Conservation (phyloP, 2,329 filamentous ascomycete genomes). For the Trichoderma sp. region DNA sequence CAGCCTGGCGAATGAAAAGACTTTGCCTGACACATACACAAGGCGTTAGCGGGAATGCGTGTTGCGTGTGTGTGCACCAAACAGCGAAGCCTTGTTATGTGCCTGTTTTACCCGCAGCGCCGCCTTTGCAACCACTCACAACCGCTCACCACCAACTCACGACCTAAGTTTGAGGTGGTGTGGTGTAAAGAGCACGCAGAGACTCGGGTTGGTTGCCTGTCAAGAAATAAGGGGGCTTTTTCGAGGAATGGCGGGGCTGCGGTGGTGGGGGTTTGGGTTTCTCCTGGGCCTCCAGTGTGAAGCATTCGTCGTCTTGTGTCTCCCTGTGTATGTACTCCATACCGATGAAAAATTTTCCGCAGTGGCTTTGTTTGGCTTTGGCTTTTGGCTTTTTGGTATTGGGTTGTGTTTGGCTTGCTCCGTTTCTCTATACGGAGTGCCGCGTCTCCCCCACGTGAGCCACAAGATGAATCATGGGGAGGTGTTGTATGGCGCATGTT, state of each 20-base stretch:
- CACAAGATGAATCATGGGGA: neutral
- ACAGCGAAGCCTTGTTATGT: neutral
- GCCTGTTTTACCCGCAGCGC: slow-evolving; percentile 17
- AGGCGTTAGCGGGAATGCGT: neutral
- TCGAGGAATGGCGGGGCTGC: neutral
- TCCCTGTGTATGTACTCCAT: neutral
- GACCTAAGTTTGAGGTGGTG: slow-evolving; percentile 1
- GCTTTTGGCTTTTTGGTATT: neutral
- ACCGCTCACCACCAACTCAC: neutral
- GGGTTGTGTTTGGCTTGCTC: neutral
- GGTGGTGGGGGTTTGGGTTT: neutral
- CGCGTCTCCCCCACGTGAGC: neutral
- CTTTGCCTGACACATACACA: neutral
- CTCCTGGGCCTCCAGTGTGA: neutral
- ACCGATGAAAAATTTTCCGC: neutral
- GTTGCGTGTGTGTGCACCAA: neutral
- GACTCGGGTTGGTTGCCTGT: neutral
- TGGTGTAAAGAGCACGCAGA: neutral
- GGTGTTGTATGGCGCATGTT: neutral
- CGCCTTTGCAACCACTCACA: neutral
- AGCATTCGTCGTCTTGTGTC: slow-evolving; percentile 2
- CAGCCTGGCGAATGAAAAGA: neutral
- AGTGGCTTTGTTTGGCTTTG: neutral
- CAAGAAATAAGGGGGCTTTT: neutral
- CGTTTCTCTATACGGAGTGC: neutral